Evolutionary conservation across 192 early-diverging fungal species (phyloP).

Genomic region (Diversispora eburnea): DNA sequence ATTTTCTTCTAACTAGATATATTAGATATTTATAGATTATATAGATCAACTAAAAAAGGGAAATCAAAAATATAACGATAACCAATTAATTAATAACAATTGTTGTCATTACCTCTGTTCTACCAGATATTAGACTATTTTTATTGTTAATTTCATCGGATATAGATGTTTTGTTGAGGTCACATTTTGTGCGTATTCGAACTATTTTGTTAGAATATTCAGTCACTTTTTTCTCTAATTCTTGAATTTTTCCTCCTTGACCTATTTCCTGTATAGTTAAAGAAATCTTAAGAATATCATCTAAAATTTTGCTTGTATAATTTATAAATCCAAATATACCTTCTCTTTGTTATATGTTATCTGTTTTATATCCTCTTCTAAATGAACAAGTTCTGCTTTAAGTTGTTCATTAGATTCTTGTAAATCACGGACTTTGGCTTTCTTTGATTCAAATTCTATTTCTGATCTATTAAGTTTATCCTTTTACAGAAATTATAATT

Average conservation of each 20-base stretch:
- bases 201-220: slow-evolving; percentile 77
- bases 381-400: slow-evolving; percentile 60
- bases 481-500: slow-evolving; percentile 15
- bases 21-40: background rate
- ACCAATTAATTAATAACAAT: background rate
- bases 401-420: slow-evolving; percentile 47
- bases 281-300: background rate
- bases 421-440: slow-evolving; percentile 32
- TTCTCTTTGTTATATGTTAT: slow-evolving; percentile 44
- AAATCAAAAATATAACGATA: background rate
- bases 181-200: slow-evolving; percentile 76
- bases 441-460: slow-evolving; percentile 38
- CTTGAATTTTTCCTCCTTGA: slow-evolving; percentile 60
- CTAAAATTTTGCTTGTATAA: background rate
- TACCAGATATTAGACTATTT: slow-evolving; percentile 33
- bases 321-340: slow-evolving; percentile 19
- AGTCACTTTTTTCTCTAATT: slow-evolving; percentile 70
- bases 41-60: background rate
- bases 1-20: slow-evolving; percentile 43
- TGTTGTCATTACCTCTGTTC: slow-evolving; percentile 40
- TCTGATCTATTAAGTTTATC: slow-evolving; percentile 38
- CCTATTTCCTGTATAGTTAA: slow-evolving; percentile 47
- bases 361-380: slow-evolving; percentile 56
- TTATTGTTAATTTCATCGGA: slow-evolving; percentile 68
- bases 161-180: slow-evolving; percentile 72